These are phyloP conservation scores for Hyphopichia wangnamkhiaoensis DNA, from an alignment of 1,139 yeast genomes.

Conservation along the genomic window DNA sequence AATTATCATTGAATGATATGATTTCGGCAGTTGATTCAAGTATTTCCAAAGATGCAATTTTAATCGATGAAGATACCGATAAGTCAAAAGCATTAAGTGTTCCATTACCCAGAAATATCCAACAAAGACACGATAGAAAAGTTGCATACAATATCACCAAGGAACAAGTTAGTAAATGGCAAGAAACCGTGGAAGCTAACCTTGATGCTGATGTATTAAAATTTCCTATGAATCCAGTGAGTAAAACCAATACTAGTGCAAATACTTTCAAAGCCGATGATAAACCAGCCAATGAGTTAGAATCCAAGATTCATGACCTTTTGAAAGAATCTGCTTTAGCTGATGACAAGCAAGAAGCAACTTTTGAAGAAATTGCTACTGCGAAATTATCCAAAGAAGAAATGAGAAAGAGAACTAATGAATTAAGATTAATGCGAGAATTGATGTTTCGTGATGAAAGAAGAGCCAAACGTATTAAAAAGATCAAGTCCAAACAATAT, in stretches of 20 bases:
- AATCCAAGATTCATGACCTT: constrained; percentile 61
- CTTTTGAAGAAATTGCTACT: constrained; percentile 85
- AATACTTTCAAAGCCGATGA: constrained; percentile 53
- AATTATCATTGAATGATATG: constrained; percentile 74
- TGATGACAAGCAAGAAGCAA: constrained; percentile 75
- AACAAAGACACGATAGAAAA: constrained; percentile 79
- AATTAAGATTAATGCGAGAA: constrained; percentile 89
- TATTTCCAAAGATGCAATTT: constrained; percentile 48
- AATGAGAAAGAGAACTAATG: constrained; percentile 71
- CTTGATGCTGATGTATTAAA: constrained; percentile 82
- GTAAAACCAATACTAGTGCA: constrained; percentile 49
- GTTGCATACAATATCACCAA: constrained; percentile 92
- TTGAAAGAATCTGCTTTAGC: constrained; percentile 64
- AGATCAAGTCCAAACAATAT: constrained; percentile 89
- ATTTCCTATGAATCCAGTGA: constrained; percentile 65
- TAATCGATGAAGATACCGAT: constrained; percentile 41
- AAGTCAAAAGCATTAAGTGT: constrained; percentile 59
- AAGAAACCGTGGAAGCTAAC: constrained; percentile 74
- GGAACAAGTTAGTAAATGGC: constrained; percentile 87
- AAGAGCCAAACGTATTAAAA: constrained; percentile 86
- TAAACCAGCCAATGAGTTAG: constrained; percentile 61
- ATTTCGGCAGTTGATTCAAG: constrained; percentile 59
- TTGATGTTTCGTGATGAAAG: constrained; percentile 94
- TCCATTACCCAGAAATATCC: constrained; percentile 85
- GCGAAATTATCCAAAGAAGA: constrained; percentile 84